Conservation (phyloP, 441 rosid species). For the Populus hybrid region DNA sequence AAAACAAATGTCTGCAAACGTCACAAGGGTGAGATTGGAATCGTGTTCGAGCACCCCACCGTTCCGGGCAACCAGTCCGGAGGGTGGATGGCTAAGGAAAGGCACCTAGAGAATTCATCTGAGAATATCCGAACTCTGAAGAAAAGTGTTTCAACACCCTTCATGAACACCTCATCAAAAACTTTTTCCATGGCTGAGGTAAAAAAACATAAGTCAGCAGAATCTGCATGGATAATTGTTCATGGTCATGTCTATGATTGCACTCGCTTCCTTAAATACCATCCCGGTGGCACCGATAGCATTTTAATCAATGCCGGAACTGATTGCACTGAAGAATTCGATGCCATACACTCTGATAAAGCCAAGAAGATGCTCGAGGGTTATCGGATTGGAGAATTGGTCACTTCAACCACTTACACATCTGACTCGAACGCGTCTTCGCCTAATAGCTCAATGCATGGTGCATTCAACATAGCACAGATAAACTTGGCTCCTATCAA, state of each 20-base stretch:
- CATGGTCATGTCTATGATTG: conserved; percentile 90
- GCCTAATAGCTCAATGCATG: conserved; percentile 66
- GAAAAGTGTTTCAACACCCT: conserved; percentile 81
- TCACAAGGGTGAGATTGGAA: conserved; percentile 83
- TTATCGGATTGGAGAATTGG: conserved; percentile 70
- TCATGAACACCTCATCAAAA: conserved; percentile 70
- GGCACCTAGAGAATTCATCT: conserved; percentile 52
- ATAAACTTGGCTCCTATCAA: conserved; percentile 52
- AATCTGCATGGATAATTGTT: conserved; percentile 89
- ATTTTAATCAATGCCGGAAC: conserved; percentile 84
- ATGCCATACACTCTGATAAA: conserved; percentile 86
- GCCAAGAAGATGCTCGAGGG: conserved; percentile 81
- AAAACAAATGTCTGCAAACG: conserved; percentile 72
- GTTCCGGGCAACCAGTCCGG: conserved; percentile 85
- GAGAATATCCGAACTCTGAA: conserved; percentile 49
- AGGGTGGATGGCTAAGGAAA: conserved; percentile 96
- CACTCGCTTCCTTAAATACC: conserved; percentile 82
- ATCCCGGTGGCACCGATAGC: conserved; percentile 84
- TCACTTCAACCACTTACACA: conserved; percentile 38
- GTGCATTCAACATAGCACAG: conserved; percentile 30
- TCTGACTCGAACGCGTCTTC: conserved; percentile 60
- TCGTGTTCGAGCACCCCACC: conserved; percentile 87
- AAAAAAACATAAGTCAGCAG: conserved; percentile 54
- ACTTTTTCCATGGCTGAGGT: conserved; percentile 64
- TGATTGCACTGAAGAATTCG: conserved; percentile 92